Base-by-base conservation (phyloP, 805 yeast species). In the Barnettozyma vustinii region DNA sequence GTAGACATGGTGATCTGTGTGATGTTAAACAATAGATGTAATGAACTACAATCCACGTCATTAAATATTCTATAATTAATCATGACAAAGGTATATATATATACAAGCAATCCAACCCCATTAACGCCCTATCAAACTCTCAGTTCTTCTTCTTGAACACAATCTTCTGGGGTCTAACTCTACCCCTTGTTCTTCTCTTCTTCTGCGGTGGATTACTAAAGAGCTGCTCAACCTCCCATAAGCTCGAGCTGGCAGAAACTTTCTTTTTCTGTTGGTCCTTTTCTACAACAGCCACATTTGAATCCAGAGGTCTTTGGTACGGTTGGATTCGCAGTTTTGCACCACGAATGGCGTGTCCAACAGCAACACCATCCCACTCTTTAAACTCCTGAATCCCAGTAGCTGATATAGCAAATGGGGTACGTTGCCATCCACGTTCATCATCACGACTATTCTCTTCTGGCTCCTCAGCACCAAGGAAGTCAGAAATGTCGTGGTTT, bases 1-100 rank as follows among this genome's bases (percentile, higher is more conserved):
- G 82, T 25, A 74, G 77, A 57, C 71, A 75, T 52, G 75, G 77
- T 52, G 77, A 74, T 40, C 66, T 70, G 67, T 72, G 76, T 52
- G 70, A 70, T 52, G 75, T 73, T 9, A 67, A 60, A 50, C 52
- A 58, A 4, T 46, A 35, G 39, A n/a, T 8, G 12, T 21, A 27
- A 19, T 30, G 15, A n/a, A 23, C 20, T 19, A 36, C 25, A 15
- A 30, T 12, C n/a, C 5, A n/a, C 33, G 16, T 19, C 26, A 10
- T 18, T 18, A 21, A 32, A 16, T 18, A 36, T 36, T 36, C 21
- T 36, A 36, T 36, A 36, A 36, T 16, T 36, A 21, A 36, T 36
- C 39, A 36, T 36, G 39, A 36, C 39, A 19, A n/a, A 39, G 42
- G 26, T 23, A 39, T 39, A 21, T 39, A 16, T n/a, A 37, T 37